Base-by-base conservation (phyloP, 1,284 basidiomycete species). In the Ganoderma meredithae region DNA sequence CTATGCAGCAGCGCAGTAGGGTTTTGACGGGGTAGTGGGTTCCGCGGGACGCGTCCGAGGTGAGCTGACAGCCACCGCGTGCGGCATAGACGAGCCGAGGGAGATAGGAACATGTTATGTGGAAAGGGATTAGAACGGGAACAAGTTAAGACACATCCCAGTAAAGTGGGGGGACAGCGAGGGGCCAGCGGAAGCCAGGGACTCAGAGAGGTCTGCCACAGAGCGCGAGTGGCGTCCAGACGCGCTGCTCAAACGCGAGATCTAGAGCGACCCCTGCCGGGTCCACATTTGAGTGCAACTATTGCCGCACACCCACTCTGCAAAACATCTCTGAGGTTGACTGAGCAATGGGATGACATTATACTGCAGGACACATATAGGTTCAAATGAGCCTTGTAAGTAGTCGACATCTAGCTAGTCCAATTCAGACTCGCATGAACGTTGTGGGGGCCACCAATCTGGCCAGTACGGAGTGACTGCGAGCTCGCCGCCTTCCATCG, bases 361-460 rank as follows among this genome's bases (percentile, higher is more conserved):
- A 43, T 27, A 60, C 19, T 22, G 40, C 6, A 60, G n/a, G 43
- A 41, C 58, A 60, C 39, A 36, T 36, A 36, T 43, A 43, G 19
- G 5, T 39, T 3, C 19, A 40, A n/a, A 40, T 39, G 31, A 36
- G 13, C 17, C 17, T 8, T 12, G 27, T 56, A 39, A 1, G 10
- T 10, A 15, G 36, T 25, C 27, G 12, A 12, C n/a, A 36, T 6
- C 36, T 33, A 31, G 31, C 36, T 58, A 39, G n/a, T 58, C 33
- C 39, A 58, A 41, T 19, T 36, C 55, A 19, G 55, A 58, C 5
- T 59, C 58, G 3, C 52, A 47, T 12, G 67, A 62, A 52, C 27
- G 36, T n/a, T 63, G 53, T 12, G 7, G 36, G 3, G 91, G 91
- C 91, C 91, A 93, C 90, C 90, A 91, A 70, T 86, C 83, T 3